Percentiles rank a stretch among this genome's conserved stretches.
These are phyloP conservation scores for Penicillium diatomitis DNA, from an alignment of 495 filamentous ascomycete genomes.

Conservation along the genomic window DNA sequence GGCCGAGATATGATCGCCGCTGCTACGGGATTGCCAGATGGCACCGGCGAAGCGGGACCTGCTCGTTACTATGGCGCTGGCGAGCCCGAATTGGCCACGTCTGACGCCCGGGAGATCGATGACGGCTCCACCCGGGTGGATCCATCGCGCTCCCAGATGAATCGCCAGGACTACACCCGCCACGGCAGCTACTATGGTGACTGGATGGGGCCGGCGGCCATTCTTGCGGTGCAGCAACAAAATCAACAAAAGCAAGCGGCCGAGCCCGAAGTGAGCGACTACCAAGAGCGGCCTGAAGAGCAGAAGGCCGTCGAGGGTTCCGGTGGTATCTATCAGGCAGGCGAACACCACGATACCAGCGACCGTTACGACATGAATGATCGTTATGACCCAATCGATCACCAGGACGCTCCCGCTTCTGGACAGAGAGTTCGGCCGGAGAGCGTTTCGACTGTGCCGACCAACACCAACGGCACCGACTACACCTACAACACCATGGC, in stretches of 20 bases:
- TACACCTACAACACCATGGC: slow-evolving; percentile 29
- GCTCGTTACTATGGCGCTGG: slow-evolving; percentile 9
- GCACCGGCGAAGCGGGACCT: slow-evolving; percentile 20
- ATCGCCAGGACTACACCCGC: slow-evolving; percentile 18
- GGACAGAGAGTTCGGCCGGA: slow-evolving; percentile 23
- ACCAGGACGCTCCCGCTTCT: slow-evolving; percentile 19
- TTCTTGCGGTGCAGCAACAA: slow-evolving; percentile 17
- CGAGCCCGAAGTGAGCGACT: slow-evolving; percentile 10
- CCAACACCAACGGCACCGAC: slow-evolving; percentile 29
- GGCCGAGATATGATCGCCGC: slow-evolving; percentile 53
- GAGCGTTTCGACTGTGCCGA: slow-evolving; percentile 31
- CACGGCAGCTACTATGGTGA: slow-evolving; percentile 29
- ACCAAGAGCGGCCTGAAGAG: slow-evolving; percentile 12
- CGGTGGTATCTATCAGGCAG: slow-evolving; percentile 13
- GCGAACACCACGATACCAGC: slow-evolving; percentile 16
- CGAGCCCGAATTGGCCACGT: slow-evolving; percentile 8
- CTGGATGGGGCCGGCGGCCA: slow-evolving; percentile 31
- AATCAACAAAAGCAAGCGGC: slow-evolving; percentile 6
- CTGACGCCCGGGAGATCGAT: slow-evolving; percentile 2
- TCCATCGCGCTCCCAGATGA: slow-evolving; percentile 6
- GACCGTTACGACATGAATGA: no score
- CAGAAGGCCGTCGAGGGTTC: slow-evolving; percentile 14
- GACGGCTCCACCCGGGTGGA: slow-evolving; percentile 1
- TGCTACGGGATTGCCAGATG: slow-evolving; percentile 44
- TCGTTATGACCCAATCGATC: slow-evolving; percentile 10